Percentiles rank a stretch among this genome's conserved stretches.
Conservation (phyloP, 176 grass and related monocot genomes). For the Elaeis guineensis region DNA sequence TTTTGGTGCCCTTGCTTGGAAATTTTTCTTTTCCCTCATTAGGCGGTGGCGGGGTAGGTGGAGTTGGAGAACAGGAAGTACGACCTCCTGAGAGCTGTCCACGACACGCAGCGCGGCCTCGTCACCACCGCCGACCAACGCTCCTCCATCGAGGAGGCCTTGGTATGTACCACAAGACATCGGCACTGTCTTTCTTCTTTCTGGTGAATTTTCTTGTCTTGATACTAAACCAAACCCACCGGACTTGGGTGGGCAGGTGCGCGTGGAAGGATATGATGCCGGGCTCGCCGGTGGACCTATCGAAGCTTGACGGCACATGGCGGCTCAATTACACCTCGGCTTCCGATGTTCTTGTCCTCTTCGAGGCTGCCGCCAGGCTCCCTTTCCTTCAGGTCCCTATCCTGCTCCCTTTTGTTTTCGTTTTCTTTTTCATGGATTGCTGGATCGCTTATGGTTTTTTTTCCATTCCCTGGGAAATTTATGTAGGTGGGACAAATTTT, state of each 20-base stretch:
- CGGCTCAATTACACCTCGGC: conserved; percentile 86
- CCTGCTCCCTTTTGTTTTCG: not conserved
- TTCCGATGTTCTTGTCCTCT: conserved; percentile 72
- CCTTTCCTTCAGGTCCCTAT: conserved; percentile 55
- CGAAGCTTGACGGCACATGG: conserved; percentile 76
- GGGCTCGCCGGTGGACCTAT: conserved; percentile 46
- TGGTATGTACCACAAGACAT: conserved; percentile 21
- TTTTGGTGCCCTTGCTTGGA: conserved; percentile 10
- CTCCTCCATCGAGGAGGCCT: conserved; percentile 75
- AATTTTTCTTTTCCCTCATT: not conserved
- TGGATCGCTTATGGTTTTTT: too few species aligned
- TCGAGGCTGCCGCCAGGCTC: conserved; percentile 74
- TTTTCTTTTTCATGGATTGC: too few species aligned
- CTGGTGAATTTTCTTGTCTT: too few species aligned
- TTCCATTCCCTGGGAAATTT: conserved; percentile 7
- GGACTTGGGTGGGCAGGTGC: conserved; percentile 34
- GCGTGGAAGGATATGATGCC: conserved; percentile 62
- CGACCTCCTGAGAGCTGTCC: conserved; percentile 60
- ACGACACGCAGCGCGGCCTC: conserved; percentile 73
- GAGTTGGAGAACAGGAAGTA: conserved; percentile 63
- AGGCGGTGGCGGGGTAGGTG: conserved; percentile 48
- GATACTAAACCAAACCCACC: too few species aligned
- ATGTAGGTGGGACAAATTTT: conserved; percentile 72
- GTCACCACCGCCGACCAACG: conserved; percentile 56
- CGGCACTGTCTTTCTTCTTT: too few species aligned